Conservation (phyloP, 2,329 filamentous ascomycete species). For the Decorospora gaudefroyi region DNA sequence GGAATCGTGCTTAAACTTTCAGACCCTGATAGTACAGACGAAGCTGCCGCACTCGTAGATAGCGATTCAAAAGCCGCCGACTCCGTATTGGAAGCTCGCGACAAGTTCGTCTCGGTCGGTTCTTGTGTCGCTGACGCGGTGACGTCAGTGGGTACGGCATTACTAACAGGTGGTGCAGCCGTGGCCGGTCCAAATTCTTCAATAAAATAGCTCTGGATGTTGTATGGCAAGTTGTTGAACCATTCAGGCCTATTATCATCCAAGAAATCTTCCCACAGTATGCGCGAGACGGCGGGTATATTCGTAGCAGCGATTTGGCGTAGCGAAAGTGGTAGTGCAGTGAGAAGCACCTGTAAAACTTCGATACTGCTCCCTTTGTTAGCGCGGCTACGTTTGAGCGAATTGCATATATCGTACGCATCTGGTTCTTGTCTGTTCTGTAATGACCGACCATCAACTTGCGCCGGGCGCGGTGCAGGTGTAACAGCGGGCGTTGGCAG, state of each 20-base stretch:
- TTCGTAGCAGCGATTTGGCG: conserved; percentile 45
- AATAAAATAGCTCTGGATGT: conserved; percentile 45
- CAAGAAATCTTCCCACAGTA: conserved; percentile 42
- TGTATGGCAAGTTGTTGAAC: conserved; percentile 39
- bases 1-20: conserved; percentile 1
- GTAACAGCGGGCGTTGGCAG: conserved; percentile 33
- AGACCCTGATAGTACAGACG: conserved; percentile 5
- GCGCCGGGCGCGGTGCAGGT: conserved; percentile 28
- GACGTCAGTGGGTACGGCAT: conserved; percentile 7
- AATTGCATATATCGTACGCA: conserved; percentile 31
- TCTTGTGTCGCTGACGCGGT: conserved; percentile 6
- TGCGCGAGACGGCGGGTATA: conserved; percentile 42
- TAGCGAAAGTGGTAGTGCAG: conserved; percentile 43
- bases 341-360: conserved; percentile 42
- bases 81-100: conserved; percentile 1
- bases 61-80: conserved; percentile 1
- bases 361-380: conserved; percentile 32
- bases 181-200: conserved; percentile 41
- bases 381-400: conserved; percentile 2
- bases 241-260: conserved; percentile 42
- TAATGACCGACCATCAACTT: conserved; percentile 16
- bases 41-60: conserved; percentile 6
- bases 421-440: conserved; percentile 33
- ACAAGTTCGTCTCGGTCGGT: conserved; percentile 9
- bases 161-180: conserved; percentile 22